A percentile compares a stretch with the other conserved stretches of the same genome.
These are phyloP conservation scores for Phialemonium atrogriseum DNA, from an alignment of 2,329 filamentous ascomycete genomes.

Conservation along the genomic window DNA sequence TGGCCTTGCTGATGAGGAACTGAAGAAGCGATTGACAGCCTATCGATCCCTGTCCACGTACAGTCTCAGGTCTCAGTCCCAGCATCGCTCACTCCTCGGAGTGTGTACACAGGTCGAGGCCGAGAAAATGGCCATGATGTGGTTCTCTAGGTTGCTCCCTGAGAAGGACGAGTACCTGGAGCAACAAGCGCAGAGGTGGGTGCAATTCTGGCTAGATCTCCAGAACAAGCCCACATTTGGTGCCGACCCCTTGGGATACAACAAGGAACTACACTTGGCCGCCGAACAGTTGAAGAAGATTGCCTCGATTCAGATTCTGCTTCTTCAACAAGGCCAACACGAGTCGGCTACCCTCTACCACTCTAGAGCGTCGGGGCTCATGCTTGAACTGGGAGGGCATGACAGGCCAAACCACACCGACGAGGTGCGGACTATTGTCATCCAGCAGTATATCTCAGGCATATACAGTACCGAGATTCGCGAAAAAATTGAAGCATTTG, in stretches of 20 bases:
- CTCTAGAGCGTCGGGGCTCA: conserved; percentile 31
- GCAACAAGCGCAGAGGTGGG: conserved; percentile 23
- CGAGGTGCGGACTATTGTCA: conserved; percentile 19
- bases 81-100: conserved; percentile 42
- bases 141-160: conserved; percentile 28
- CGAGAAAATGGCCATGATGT: conserved; percentile 41
- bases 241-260: conserved; percentile 39
- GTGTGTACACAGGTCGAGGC: conserved; percentile 48
- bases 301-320: conserved; percentile 42
- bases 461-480: conserved; percentile 39
- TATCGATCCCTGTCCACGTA: conserved; percentile 39
- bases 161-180: conserved; percentile 27
- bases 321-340: conserved; percentile 43
- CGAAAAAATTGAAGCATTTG: conserved; percentile 28
- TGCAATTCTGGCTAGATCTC: conserved; percentile 38
- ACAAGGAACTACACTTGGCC: conserved; percentile 41
- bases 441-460: conserved; percentile 42
- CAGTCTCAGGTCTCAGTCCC: conserved; percentile 14
- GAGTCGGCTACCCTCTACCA: conserved; percentile 45
- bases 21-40: conserved; percentile 34
- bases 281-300: conserved; percentile 42
- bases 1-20: conserved; percentile 38
- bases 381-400: conserved; percentile 22
- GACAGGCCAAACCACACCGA: conserved; percentile 13
- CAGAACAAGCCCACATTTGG: conserved; percentile 31